Evolutionary conservation across 192 early-diverging fungal species (phyloP).

Genomic region (Linnemannia exigua): DNA sequence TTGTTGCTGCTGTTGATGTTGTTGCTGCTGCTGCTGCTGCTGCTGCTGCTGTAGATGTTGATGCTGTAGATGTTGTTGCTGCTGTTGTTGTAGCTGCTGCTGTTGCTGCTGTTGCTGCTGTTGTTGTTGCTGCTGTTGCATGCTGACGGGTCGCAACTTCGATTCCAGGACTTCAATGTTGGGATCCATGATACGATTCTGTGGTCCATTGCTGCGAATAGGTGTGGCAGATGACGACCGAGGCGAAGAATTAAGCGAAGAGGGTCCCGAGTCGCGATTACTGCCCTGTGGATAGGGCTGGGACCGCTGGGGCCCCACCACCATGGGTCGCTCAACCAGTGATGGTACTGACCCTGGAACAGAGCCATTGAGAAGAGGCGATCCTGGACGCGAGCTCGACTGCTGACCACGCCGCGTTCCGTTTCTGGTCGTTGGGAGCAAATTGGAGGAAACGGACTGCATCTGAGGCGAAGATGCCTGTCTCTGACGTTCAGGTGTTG

Average conservation of each 20-base stretch:
- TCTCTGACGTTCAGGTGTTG: not conserved
- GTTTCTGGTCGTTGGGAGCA: not conserved
- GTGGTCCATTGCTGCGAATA: not conserved
- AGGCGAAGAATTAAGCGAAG: not conserved
- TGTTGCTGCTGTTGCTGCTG: constrained; percentile 16
- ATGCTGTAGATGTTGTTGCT: constrained; percentile 4
- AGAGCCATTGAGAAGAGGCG: constrained; percentile 16
- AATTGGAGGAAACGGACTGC: not conserved
- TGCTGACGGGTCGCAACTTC: not conserved
- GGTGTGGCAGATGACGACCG: not conserved
- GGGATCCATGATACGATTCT: constrained; percentile 2
- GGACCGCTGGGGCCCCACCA: constrained; percentile 17
- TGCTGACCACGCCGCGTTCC: not conserved
- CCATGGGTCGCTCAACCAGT: constrained; percentile 17
- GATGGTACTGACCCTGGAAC: not conserved
- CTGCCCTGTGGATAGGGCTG: constrained; percentile 23
- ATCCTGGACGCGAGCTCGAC: constrained; percentile 19
- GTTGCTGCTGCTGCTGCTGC: not conserved
- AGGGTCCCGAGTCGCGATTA: constrained; percentile 7
- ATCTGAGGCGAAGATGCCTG: not conserved
- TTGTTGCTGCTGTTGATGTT: constrained; percentile 6
- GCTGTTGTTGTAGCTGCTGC: constrained; percentile 5
- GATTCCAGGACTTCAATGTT: constrained; percentile 7
- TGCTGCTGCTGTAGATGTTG: not conserved
- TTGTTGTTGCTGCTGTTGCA: not conserved